Evolutionary conservation across 1,139 yeast genomes (phyloP).

Genomic region (Sporopachydermia cereana): DNA sequence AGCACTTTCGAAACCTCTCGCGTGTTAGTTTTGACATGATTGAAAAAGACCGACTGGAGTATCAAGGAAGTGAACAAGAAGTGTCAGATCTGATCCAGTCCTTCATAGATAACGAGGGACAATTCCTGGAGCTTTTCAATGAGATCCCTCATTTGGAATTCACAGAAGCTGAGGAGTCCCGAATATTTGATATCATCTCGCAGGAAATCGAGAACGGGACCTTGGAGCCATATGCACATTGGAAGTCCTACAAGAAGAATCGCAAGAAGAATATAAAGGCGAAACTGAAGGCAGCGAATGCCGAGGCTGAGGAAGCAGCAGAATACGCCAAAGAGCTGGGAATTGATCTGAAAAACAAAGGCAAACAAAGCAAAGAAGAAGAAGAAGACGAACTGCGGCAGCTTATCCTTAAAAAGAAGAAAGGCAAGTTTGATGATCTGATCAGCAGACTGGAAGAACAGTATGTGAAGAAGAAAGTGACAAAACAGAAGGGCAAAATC

Average conservation of each 20-base stretch:
- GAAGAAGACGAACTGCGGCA: constrained; percentile 36
- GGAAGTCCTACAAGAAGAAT: constrained; percentile 42
- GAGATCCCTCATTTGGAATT: constrained; percentile 67
- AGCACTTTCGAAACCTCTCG: constrained; percentile 46
- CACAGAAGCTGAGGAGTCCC: constrained; percentile 43
- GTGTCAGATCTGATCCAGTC: constrained; percentile 46
- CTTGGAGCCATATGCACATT: constrained; percentile 30
- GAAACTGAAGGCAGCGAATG: constrained; percentile 35
- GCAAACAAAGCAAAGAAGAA: constrained; percentile 17
- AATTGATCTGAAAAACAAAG: constrained; percentile 25
- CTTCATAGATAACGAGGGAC: constrained; percentile 55
- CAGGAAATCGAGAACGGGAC: constrained; percentile 28
- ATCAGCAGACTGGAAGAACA: constrained; percentile 44
- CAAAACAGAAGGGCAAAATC: constrained; percentile 25
- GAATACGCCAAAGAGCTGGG: constrained; percentile 41
- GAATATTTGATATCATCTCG: constrained; percentile 45
- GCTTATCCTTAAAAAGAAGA: constrained; percentile 33
- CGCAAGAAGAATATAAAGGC: constrained; percentile 36
- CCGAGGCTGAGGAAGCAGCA: constrained; percentile 63
- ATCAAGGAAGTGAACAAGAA: constrained; percentile 62
- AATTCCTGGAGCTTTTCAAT: constrained; percentile 58
- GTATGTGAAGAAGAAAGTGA: constrained; percentile 24
- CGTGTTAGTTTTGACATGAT: constrained; percentile 41
- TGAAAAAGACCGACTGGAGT: constrained; percentile 52
- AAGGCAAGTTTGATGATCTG: constrained; percentile 23